Evolutionary conservation across 257 asterid species (phyloP).

Genomic region (Nicotiana knightiana): DNA sequence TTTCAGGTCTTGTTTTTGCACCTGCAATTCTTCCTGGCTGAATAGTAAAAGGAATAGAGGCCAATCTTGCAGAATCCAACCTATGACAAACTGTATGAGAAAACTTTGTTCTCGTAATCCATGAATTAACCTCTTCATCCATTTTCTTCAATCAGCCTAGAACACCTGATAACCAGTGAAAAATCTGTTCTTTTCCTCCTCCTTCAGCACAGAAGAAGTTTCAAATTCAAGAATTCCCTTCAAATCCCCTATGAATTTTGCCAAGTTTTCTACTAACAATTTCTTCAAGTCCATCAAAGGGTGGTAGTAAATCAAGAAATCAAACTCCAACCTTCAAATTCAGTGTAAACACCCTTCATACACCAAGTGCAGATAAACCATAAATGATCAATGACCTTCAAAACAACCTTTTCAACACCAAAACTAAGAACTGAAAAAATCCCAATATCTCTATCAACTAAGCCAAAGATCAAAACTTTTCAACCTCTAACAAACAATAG

Average conservation of each 20-base stretch:
- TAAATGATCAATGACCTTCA: not conserved
- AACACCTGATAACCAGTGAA: constrained; percentile 14
- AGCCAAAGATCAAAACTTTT: constrained; percentile 9
- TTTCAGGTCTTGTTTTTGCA: constrained; percentile 35
- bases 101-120: constrained; percentile 83
- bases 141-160: constrained; percentile 21
- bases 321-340: constrained; percentile 30
- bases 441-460: constrained; percentile 6
- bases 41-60: constrained; percentile 36
- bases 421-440: not conserved
- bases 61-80: constrained; percentile 54
- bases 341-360: constrained; percentile 17
- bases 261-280: constrained; percentile 7
- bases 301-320: constrained; percentile 24
- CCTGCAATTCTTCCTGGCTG: constrained; percentile 24
- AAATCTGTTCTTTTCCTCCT: constrained; percentile 14
- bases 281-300: constrained; percentile 24
- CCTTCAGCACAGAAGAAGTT: constrained; percentile 6
- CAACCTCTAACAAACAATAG: constrained; percentile 15
- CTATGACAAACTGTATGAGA: constrained; percentile 85
- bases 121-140: constrained; percentile 80
- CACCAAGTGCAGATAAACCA: constrained; percentile 15
- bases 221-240: constrained; percentile 27
- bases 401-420: not conserved
- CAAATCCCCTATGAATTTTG: constrained; percentile 5